Conservation (phyloP, 441 rosid genomes). For the Biscutella laevigata region DNA sequence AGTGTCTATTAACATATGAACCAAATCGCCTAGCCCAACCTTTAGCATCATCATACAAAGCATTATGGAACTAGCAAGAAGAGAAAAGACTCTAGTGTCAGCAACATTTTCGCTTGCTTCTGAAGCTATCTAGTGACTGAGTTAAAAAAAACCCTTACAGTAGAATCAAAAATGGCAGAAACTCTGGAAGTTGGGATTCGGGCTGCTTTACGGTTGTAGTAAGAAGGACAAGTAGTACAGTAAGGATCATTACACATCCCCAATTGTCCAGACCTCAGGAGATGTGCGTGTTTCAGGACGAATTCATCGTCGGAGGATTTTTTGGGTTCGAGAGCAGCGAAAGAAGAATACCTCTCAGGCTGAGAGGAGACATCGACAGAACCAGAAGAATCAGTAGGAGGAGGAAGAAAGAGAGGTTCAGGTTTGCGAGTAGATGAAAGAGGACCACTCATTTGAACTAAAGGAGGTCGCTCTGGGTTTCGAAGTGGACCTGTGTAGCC, state of each 20-base stretch:
- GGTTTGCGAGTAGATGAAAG: constrained; percentile 33
- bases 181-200: constrained; percentile 29
- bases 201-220: constrained; percentile 37
- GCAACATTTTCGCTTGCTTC: background rate
- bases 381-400: constrained; percentile 23
- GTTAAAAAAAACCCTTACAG: constrained; percentile 25
- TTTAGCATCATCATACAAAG: constrained; percentile 70
- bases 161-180: constrained; percentile 47
- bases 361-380: constrained; percentile 11
- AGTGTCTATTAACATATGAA: constrained; percentile 29
- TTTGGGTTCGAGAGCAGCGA: constrained; percentile 33
- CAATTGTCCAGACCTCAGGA: constrained; percentile 65
- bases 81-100: constrained; percentile 13
- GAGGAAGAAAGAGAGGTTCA: constrained; percentile 22
- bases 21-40: constrained; percentile 60
- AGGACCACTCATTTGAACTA: constrained; percentile 65
- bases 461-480: constrained; percentile 41
- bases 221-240: constrained; percentile 80
- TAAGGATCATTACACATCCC: constrained; percentile 91
- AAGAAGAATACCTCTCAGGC: constrained; percentile 44
- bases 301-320: constrained; percentile 37
- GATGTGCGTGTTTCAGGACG: constrained; percentile 49
- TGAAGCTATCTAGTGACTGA: background rate
- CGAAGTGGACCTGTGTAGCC: constrained; percentile 78
- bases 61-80: constrained; percentile 46